Evolutionary conservation across 768 basidiomycete species (phyloP), one percentile per base, ranked within the genome.

Genomic region (Mycena maculata): DNA sequence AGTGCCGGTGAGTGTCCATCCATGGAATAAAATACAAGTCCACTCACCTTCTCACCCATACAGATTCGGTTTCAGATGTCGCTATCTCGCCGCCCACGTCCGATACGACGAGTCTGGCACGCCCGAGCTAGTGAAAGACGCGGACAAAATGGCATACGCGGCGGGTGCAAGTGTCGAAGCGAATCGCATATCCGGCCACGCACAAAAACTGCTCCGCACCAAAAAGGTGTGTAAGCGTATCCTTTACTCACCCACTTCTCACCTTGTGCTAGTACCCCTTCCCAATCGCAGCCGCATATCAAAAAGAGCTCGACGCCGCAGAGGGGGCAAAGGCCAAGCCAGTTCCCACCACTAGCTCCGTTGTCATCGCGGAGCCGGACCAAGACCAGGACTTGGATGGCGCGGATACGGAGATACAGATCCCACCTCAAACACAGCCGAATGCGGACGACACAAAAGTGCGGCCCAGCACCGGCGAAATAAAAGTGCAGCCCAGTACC

Each of bases 21-120:
- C 22, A 15, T n/a, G 22, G 6, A 9, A 38, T 12, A n/a, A n/a
- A n/a, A n/a, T n/a, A n/a, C n/a, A n/a, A n/a, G n/a, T n/a, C n/a
- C n/a, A n/a, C n/a, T n/a, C n/a, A n/a, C n/a, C n/a, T n/a, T n/a
- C n/a, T n/a, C n/a, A n/a, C n/a, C n/a, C n/a, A n/a, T n/a, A n/a
- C 62, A 86, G 84, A 57, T 88, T 87, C 72, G 98, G 96, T 13
- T 90, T 93, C 77, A 94, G 95, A 77, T 99, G 98, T 76, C 89
- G 98, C 2, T 98, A 92, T 78, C 85, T 98, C 7, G 91, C 92
- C 15, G 90, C 87, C 4, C 97, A 99, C 77, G 79, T 91, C 13
- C 78, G 74, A 20, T 78, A 79, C 38, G 81, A 84, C 33, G 83
- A 83, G 18, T 78, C 81, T 16, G 88, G 87, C 2, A 68, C 77